Conservation (phyloP, 176 grass and related monocot species). For the Ampelocalamus luodianensis region DNA sequence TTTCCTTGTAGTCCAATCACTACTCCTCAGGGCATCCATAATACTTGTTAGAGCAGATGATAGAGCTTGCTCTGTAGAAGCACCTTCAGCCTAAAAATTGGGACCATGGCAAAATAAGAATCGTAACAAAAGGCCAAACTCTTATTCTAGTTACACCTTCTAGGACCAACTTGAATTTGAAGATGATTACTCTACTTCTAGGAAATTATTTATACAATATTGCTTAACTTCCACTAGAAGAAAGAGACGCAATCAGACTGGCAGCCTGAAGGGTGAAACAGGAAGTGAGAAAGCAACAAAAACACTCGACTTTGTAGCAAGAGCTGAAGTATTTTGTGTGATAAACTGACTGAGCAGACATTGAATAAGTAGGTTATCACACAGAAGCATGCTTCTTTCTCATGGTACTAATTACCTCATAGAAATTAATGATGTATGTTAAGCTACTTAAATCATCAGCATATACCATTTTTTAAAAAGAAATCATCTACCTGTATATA, state of each 20-base stretch:
- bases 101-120: constrained; percentile 29
- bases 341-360: constrained; percentile 20
- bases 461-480: neutral
- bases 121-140: constrained; percentile 1
- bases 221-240: constrained; percentile 4
- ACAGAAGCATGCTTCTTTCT: constrained; percentile 23
- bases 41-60: constrained; percentile 76
- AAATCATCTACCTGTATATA: constrained; percentile 13
- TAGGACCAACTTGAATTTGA: neutral
- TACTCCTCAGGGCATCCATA: constrained; percentile 80
- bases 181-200: constrained; percentile 10
- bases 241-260: neutral
- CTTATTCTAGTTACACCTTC: constrained; percentile 7
- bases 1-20: constrained; percentile 89
- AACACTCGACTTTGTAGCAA: neutral
- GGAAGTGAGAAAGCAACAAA: constrained; percentile 1
- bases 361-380: neutral
- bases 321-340: constrained; percentile 2
- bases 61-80: constrained; percentile 69
- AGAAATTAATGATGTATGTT: constrained; percentile 14
- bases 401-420: neutral
- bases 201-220: constrained; percentile 32
- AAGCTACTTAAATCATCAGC: constrained; percentile 8
- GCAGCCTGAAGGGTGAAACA: constrained; percentile 8
- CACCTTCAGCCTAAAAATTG: constrained; percentile 74